phyloP scores from a whole-genome alignment of 78 protist species.

The Dictyostelium capitatum region DNA sequence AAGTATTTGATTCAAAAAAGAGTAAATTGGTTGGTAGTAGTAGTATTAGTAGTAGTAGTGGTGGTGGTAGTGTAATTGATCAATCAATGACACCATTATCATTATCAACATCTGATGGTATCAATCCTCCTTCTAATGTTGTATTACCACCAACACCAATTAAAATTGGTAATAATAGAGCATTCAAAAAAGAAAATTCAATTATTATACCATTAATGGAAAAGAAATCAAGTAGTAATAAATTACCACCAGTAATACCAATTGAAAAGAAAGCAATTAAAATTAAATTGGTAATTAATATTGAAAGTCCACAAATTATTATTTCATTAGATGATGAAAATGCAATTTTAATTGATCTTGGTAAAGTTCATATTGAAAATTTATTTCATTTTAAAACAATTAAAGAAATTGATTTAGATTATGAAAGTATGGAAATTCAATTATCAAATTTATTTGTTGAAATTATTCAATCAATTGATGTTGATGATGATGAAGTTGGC shows the following conservation, averaged over 20 bases:
- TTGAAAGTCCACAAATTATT: conserved; percentile 57
- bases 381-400: background rate
- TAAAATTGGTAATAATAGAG: conserved; percentile 14
- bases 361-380: conserved; percentile 54
- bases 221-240: background rate
- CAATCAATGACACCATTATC: conserved; percentile 6
- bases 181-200: conserved; percentile 39
- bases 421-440: conserved; percentile 48
- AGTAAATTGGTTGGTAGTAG: background rate
- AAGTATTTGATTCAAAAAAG: background rate
- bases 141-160: background rate
- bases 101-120: background rate
- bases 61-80: background rate
- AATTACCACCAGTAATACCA: background rate
- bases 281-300: conserved; percentile 9
- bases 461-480: background rate
- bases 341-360: conserved; percentile 45
- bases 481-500: background rate
- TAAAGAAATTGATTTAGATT: background rate
- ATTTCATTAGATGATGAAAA: background rate
- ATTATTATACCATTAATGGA: conserved; percentile 57
- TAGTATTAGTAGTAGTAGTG: too few species aligned
- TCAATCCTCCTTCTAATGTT: background rate
- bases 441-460: conserved; percentile 19
- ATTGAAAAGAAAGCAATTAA: conserved; percentile 15